Base-by-base conservation (phyloP, 2,329 filamentous ascomycete species). In the Teratosphaeria gauchensis region DNA sequence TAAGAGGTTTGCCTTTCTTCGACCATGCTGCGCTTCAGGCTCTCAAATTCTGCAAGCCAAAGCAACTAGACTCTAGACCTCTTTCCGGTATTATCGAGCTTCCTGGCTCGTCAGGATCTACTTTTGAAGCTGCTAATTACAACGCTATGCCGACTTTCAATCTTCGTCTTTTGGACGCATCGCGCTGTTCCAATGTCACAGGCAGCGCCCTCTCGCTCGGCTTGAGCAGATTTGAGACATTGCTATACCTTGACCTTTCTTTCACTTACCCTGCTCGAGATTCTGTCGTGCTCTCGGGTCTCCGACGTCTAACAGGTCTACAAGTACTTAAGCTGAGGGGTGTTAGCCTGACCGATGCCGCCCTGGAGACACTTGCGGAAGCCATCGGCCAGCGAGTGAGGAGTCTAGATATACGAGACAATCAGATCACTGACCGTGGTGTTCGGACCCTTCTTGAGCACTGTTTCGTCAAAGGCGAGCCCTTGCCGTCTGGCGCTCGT, bases 171-270 rank as follows among this genome's bases (percentile, higher is more conserved):
- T 71, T 86, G 7, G 74, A 84, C 62, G 82, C 82, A 9, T 80
- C 81, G 7, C 70, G 75, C 38, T 84, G 83, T 69, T 75, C 75
- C 1, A 86, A 86, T 65, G 76, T 80, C n/a, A 85, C 83, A 1
- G 80, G 80, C 0, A 72, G 71, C 19, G 78, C 80, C 0, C 74
- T 86, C 7, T 74, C 77, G 28, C 76, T 79, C 60, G 80, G 79
- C 0, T 62, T 86, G 28, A 68, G 74, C 14, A 76, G 77, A 19
- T 82, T 85, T 59, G 78, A 81, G 1, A 72, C 75, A 35, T 70
- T 86, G 30, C 73, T 83, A 5, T 85, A 83, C 62, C 70, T 86
- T 16, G 82, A 85, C 65, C 68, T 86, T 14, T 85, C 83, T 77
- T 71, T 74, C 70, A 55, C 71, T 60, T 55, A 67, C 51, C 63